A percentile compares a stretch with the other conserved stretches of the same genome.
phyloP scores from a whole-genome alignment of 495 filamentous ascomycete genomes.

The Penicillium cosmopolitanum region DNA sequence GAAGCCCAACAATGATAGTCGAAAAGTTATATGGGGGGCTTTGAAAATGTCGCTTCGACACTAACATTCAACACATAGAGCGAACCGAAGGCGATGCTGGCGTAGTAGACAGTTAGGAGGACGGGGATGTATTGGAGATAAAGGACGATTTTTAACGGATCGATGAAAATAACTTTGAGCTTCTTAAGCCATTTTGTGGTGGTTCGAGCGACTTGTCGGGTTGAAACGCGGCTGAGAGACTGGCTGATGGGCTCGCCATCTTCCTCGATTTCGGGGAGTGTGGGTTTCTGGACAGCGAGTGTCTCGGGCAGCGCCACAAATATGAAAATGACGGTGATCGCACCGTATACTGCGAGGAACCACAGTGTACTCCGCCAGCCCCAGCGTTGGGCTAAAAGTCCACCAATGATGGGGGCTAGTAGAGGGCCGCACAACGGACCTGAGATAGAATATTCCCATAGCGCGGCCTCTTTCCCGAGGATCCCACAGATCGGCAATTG shows the following conservation, averaged over 20 bases:
- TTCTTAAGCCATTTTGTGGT: slow-evolving; percentile 56
- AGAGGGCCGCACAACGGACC: slow-evolving; percentile 88
- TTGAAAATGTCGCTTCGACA: slow-evolving; percentile 74
- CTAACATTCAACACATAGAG: slow-evolving; percentile 90
- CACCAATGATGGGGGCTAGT: slow-evolving; percentile 85
- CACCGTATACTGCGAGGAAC: slow-evolving; percentile 83
- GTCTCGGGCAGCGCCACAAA: slow-evolving; percentile 75
- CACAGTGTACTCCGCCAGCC: slow-evolving; percentile 88
- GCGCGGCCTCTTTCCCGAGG: slow-evolving; percentile 75
- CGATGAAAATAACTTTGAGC: slow-evolving; percentile 71
- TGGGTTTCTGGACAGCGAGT: slow-evolving; percentile 37
- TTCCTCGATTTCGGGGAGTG: slow-evolving; percentile 21
- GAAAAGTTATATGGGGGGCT: slow-evolving; percentile 76
- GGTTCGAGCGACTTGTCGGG: slow-evolving; percentile 61
- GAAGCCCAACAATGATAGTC: slow-evolving; percentile 71
- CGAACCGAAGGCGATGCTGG: slow-evolving; percentile 77
- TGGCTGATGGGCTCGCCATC: slow-evolving; percentile 28
- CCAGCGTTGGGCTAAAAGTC: slow-evolving; percentile 68
- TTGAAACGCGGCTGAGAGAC: slow-evolving; percentile 60
- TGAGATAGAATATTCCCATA: slow-evolving; percentile 93
- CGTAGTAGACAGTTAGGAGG: slow-evolving; percentile 77
- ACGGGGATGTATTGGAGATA: slow-evolving; percentile 83
- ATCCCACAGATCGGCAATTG: slow-evolving; percentile 92
- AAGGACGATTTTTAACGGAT: slow-evolving; percentile 78
- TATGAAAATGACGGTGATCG: slow-evolving; percentile 61